A percentile compares a stretch with the other conserved stretches of the same genome.
phyloP scores from a whole-genome alignment of 805 yeast species.

The Pichia membranifaciens region DNA sequence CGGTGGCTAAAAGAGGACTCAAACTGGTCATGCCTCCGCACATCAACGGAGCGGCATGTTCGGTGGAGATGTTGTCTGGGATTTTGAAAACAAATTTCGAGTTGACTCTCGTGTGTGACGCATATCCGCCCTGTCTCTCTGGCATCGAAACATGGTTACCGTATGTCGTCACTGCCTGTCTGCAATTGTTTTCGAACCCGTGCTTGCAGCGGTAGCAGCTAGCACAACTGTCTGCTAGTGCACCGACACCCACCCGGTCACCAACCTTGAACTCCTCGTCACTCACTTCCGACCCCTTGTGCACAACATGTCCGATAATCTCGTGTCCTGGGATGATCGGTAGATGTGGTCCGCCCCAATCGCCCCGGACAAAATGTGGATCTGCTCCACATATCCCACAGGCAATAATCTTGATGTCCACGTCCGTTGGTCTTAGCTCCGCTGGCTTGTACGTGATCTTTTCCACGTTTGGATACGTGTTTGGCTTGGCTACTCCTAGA shows the following conservation, averaged over 20 bases:
- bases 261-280: conserved; percentile 33
- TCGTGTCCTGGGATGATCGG: conserved; percentile 38
- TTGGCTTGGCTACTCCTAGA: conserved; percentile 13
- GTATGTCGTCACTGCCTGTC: conserved; percentile 44
- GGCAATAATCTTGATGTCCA: conserved; percentile 34
- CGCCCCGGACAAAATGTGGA: conserved; percentile 38
- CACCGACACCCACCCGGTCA: conserved; percentile 47
- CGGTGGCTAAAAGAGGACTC: conserved; percentile 37
- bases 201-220: conserved; percentile 34
- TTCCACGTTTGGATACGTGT: conserved; percentile 12
- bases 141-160: conserved; percentile 41
- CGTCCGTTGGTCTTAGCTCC: conserved; percentile 25
- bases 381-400: conserved; percentile 54
- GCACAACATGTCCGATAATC: conserved; percentile 37
- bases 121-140: conserved; percentile 43
- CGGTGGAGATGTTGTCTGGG: conserved; percentile 38
- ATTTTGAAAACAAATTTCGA: conserved; percentile 41
- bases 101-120: conserved; percentile 40
- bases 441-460: conserved; percentile 14
- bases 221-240: conserved; percentile 34
- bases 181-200: conserved; percentile 45
- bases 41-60: conserved; percentile 46
- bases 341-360: conserved; percentile 13
- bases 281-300: conserved; percentile 34
- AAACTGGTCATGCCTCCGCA: conserved; percentile 53